phyloP scores from a whole-genome alignment of 805 yeast species.

The Komagataella pastoris region DNA sequence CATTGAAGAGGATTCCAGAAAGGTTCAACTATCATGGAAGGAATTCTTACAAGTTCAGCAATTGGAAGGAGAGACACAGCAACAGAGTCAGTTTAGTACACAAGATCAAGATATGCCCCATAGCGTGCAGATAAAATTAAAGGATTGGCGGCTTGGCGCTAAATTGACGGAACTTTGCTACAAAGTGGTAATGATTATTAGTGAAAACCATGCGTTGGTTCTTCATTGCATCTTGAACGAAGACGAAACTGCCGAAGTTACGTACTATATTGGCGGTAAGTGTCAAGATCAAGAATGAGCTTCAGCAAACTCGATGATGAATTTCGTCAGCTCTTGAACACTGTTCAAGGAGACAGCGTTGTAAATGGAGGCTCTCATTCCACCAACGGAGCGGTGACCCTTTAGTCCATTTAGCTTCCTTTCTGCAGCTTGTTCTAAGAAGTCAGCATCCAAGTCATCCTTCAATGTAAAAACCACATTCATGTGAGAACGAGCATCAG shows the following conservation, averaged over 20 bases:
- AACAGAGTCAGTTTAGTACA: conserved; percentile 4
- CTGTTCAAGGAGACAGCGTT: conserved; percentile 68
- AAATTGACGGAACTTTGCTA: conserved; percentile 48
- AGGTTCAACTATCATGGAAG: conserved; percentile 48
- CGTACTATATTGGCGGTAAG: conserved; percentile 41
- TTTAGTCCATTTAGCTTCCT: conserved; percentile 63
- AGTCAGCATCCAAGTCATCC: conserved; percentile 46
- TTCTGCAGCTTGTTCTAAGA: conserved; percentile 47
- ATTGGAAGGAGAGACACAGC: conserved; percentile 6
- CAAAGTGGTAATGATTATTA: conserved; percentile 43
- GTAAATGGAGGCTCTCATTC: conserved; percentile 86
- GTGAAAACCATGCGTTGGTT: conserved; percentile 44
- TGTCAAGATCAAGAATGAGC: conserved; percentile 9
- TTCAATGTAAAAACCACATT: conserved; percentile 80
- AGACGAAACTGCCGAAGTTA: conserved; percentile 48
- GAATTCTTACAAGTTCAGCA: conserved; percentile 31
- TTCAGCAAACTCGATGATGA: conserved; percentile 46
- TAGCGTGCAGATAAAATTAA: conserved; percentile 37
- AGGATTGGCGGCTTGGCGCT: conserved; percentile 59
- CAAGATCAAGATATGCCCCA: conserved; percentile 5
- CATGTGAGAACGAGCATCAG: conserved; percentile 68
- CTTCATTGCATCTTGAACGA: conserved; percentile 58
- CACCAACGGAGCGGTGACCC: conserved; percentile 97
- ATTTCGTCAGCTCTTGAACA: conserved; percentile 42
- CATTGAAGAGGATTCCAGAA: conserved; percentile 40